phyloP scores from a whole-genome alignment of 805 yeast species.

The Isabelozyma heimii region DNA sequence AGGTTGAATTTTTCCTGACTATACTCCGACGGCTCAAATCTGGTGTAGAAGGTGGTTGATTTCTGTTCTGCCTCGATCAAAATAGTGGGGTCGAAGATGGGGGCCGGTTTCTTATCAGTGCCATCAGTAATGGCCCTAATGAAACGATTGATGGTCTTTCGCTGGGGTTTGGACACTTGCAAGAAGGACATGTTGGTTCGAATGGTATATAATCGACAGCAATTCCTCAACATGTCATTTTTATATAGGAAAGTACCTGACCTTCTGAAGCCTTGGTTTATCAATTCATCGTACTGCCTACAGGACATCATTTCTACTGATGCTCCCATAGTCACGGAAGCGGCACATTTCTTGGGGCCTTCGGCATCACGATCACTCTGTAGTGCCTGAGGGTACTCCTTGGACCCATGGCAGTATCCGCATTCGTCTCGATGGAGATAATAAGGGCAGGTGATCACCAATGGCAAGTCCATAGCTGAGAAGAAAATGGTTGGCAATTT shows the following conservation, averaged over 20 bases:
- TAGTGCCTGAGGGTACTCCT: slow-evolving; percentile 30
- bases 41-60: slow-evolving; percentile 35
- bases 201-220: slow-evolving; percentile 80
- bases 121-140: slow-evolving; percentile 32
- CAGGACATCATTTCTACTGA: slow-evolving; percentile 45
- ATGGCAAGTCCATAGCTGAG: background rate
- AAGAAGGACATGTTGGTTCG: slow-evolving; percentile 52
- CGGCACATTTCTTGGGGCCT: slow-evolving; percentile 3
- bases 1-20: slow-evolving; percentile 60
- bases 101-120: slow-evolving; percentile 7
- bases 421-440: slow-evolving; percentile 49
- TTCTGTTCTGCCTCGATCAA: slow-evolving; percentile 40
- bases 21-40: slow-evolving; percentile 51
- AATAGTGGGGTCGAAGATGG: slow-evolving; percentile 22
- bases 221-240: slow-evolving; percentile 66
- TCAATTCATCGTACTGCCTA: slow-evolving; percentile 56
- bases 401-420: slow-evolving; percentile 68
- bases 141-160: slow-evolving; percentile 64
- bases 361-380: background rate
- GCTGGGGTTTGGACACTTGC: slow-evolving; percentile 60
- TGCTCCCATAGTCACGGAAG: slow-evolving; percentile 32
- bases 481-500: background rate
- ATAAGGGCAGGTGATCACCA: slow-evolving; percentile 27
- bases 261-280: slow-evolving; percentile 76
- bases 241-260: slow-evolving; percentile 67